Percentiles rank a stretch among this genome's conserved stretches.
phyloP scores from a whole-genome alignment of 2,329 filamentous ascomycete genomes.

The Hortaea sp. region DNA sequence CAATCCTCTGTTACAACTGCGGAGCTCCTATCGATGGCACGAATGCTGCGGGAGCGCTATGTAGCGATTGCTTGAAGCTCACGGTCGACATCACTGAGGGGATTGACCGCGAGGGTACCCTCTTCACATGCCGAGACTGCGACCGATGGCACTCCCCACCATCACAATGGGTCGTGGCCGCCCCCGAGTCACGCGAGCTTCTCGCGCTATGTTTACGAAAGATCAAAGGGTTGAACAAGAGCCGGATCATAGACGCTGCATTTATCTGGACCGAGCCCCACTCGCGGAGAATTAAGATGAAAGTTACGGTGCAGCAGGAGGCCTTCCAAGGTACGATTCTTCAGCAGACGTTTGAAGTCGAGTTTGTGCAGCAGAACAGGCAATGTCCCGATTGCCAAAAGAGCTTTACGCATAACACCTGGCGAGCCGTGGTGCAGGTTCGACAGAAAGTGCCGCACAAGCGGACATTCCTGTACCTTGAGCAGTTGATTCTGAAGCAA shows the following conservation, averaged over 20 bases:
- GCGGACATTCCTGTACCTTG: constrained; percentile 71
- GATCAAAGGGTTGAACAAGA: constrained; percentile 74
- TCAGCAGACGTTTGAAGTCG: constrained; percentile 91
- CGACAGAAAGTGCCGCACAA: constrained; percentile 96
- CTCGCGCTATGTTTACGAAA: constrained; percentile 86
- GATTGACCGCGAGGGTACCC: constrained; percentile 78
- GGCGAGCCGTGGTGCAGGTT: constrained; percentile 87
- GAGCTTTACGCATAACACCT: constrained; percentile 92
- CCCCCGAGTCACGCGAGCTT: constrained; percentile 81
- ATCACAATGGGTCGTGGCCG: constrained; percentile 71
- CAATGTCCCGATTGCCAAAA: constrained; percentile 94
- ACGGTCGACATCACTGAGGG: constrained; percentile 87
- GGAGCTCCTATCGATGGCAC: constrained; percentile 93
- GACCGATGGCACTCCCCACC: constrained; percentile 89
- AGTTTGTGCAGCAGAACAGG: constrained; percentile 81
- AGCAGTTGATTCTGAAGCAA: constrained; percentile 94
- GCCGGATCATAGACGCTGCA: constrained; percentile 86
- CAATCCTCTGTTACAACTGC: constrained; percentile 97
- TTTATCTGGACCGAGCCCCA: constrained; percentile 99
- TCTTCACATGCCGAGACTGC: constrained; percentile 91
- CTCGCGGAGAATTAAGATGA: constrained; percentile 82
- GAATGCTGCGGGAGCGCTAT: constrained; percentile 72
- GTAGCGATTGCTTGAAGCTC: constrained; percentile 91
- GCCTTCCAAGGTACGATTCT: constrained; percentile 58
- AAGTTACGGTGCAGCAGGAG: constrained; percentile 81